A percentile compares a stretch with the other conserved stretches of the same genome.
Evolutionary conservation across 495 filamentous ascomycete species (phyloP).

Genomic region (Lasiosphaeria ovina): DNA sequence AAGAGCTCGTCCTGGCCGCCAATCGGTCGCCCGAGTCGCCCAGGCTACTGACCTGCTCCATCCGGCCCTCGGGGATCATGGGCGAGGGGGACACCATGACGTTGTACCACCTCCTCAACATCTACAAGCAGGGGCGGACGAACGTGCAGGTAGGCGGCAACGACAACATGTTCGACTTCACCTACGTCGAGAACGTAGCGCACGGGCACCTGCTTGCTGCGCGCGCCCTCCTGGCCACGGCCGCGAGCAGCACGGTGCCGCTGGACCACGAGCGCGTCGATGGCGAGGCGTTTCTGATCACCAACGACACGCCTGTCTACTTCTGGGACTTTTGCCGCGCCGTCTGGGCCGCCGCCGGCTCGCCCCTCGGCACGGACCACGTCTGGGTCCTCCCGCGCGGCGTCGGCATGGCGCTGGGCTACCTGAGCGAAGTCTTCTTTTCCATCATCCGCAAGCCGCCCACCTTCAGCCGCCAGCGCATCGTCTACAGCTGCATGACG

Average conservation of each 20-base stretch:
- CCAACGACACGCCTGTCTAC: constrained; percentile 86
- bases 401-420: constrained; percentile 63
- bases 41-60: constrained; percentile 68
- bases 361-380: constrained; percentile 59
- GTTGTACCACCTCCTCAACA: constrained; percentile 61
- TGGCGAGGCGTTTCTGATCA: constrained; percentile 93
- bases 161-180: constrained; percentile 84
- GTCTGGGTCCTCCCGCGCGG: constrained; percentile 68
- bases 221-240: constrained; percentile 63
- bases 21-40: constrained; percentile 65
- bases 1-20: constrained; percentile 76
- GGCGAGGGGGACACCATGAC: constrained; percentile 80
- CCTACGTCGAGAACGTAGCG: constrained; percentile 75
- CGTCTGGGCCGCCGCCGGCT: constrained; percentile 72
- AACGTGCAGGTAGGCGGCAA: constrained; percentile 85
- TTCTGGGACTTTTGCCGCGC: constrained; percentile 92
- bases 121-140: constrained; percentile 62
- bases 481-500: constrained; percentile 77
- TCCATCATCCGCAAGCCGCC: constrained; percentile 69
- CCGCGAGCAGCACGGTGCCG: constrained; percentile 53
- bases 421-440: constrained; percentile 65
- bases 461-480: constrained; percentile 69
- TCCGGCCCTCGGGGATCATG: constrained; percentile 88
- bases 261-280: constrained; percentile 79
- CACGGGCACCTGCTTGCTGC: constrained; percentile 73